A percentile compares a stretch with the other conserved stretches of the same genome.
phyloP scores from a whole-genome alignment of 441 rosid species.

The Pelargonium exstipulatum region DNA sequence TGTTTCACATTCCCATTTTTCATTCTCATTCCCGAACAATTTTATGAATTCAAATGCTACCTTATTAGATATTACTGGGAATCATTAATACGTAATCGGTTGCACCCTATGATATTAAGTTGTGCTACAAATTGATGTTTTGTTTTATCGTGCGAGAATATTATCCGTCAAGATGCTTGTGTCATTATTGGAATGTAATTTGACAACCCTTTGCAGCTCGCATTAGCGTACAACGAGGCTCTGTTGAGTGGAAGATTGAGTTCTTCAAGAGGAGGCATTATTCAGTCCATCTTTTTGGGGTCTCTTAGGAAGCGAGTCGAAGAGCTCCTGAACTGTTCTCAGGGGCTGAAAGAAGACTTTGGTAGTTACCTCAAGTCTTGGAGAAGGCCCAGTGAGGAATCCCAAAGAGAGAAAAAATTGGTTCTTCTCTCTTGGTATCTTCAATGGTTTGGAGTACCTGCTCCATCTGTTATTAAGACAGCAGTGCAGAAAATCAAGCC shows the following conservation, averaged over 20 bases:
- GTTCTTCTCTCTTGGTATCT: constrained; percentile 76
- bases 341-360: constrained; percentile 36
- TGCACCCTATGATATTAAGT: not conserved
- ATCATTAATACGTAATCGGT: not conserved
- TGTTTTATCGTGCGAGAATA: not conserved
- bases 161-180: not conserved
- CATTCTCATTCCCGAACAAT: too few relatives aligned
- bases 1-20: too few relatives aligned
- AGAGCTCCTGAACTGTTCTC: constrained; percentile 48
- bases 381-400: constrained; percentile 49
- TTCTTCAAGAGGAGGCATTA: constrained; percentile 55
- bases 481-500: constrained; percentile 47
- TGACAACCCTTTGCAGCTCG: constrained; percentile 46
- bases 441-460: constrained; percentile 68
- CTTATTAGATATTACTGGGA: not conserved
- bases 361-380: constrained; percentile 44
- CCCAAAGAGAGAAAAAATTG: constrained; percentile 31
- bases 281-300: constrained; percentile 64
- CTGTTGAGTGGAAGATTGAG: constrained; percentile 58
- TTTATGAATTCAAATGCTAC: too few relatives aligned
- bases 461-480: constrained; percentile 47
- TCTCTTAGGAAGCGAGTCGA: constrained; percentile 65
- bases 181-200: not conserved
- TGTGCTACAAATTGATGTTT: constrained; percentile 1
- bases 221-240: constrained; percentile 71